Percentiles rank a stretch among this genome's conserved stretches.
Conservation (phyloP, 768 basidiomycete species). For the Lactarius tabidus region DNA sequence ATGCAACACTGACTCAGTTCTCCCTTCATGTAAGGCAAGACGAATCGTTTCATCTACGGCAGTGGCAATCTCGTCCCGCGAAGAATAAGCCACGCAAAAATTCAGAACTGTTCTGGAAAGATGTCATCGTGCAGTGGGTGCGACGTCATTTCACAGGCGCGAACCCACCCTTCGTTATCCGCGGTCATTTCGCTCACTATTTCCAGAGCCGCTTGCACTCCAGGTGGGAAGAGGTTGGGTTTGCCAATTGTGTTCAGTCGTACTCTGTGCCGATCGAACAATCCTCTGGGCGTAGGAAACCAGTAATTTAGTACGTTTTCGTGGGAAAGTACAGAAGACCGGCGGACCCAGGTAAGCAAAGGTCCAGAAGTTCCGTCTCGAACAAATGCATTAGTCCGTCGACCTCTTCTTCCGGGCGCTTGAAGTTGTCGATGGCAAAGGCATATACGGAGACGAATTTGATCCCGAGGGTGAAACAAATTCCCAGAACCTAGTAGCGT, state of each 20-base stretch:
- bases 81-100: conserved; percentile 87
- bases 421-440: conserved; percentile 98
- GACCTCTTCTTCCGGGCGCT: conserved; percentile 80
- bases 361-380: conserved; percentile 68
- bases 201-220: conserved; percentile 63
- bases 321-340: neutral
- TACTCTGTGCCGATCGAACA: conserved; percentile 81
- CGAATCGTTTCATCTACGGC: conserved; percentile 58
- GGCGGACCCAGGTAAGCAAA: conserved; percentile 75
- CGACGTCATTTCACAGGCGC: neutral
- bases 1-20: conserved; percentile 27
- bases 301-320: neutral
- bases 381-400: conserved; percentile 80
- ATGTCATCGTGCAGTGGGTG: neutral
- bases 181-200: conserved; percentile 76
- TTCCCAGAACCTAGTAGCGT: conserved; percentile 69
- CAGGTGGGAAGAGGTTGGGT: conserved; percentile 67
- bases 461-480: conserved; percentile 76
- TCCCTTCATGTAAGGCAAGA: conserved; percentile 35
- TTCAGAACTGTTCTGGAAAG: conserved; percentile 74
- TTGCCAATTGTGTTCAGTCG: conserved; percentile 80
- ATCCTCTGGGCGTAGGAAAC: conserved; percentile 47
- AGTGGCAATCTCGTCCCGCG: conserved; percentile 84
- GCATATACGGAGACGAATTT: conserved; percentile 87
- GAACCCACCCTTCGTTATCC: conserved; percentile 59